Evolutionary conservation across 1,139 yeast genomes (phyloP), one percentile per base, ranked within the genome.

Genomic region (Meyerozyma sp.): DNA sequence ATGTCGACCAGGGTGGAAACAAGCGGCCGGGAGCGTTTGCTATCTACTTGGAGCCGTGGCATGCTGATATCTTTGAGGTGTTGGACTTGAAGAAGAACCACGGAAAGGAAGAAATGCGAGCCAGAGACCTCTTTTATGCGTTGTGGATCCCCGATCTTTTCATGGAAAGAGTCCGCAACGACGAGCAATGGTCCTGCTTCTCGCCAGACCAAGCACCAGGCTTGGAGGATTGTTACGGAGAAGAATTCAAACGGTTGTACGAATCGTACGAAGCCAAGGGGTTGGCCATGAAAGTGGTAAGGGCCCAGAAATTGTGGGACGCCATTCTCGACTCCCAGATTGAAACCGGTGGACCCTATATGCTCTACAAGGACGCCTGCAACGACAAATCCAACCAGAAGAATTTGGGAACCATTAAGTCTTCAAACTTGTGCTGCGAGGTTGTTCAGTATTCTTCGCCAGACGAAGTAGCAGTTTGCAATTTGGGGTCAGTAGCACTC

Each of bases 1-100:
- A 88, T 56, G 96, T 88, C 41, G 96, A 88, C 58, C 96, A 88
- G 70, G 96, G 96, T 61, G 96, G 96, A 55, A 88, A 88, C 72
- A 89, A 89, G 66, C 80, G 96, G 61, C 96, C 96, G 2, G 96
- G 96, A 58, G 96, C 96, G 11, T 85, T 88, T 63, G 95, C 96
- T 36, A 68, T 88, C 45, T 88, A 88, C 64, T 71, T 88, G 46
- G 96, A 88, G 68, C 95, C 96, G 53, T 88, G 96, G 96, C 96
- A 88, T 59, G 79, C 88, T 21, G 96, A 88, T 60, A 77, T 88
- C 45, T 83, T 86, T 61, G 95, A 87, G 47, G 84, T 88, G 59
- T 70, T 88, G 44, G 94, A 88, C 53, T 78, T 88, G 53, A 81
- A 95, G 65, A 88, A 88, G 69, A 88, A 87, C 63, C 95, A 88